Evolutionary conservation across 2,329 filamentous ascomycete species (phyloP).

Genomic region (Fusarium nodosum): DNA sequence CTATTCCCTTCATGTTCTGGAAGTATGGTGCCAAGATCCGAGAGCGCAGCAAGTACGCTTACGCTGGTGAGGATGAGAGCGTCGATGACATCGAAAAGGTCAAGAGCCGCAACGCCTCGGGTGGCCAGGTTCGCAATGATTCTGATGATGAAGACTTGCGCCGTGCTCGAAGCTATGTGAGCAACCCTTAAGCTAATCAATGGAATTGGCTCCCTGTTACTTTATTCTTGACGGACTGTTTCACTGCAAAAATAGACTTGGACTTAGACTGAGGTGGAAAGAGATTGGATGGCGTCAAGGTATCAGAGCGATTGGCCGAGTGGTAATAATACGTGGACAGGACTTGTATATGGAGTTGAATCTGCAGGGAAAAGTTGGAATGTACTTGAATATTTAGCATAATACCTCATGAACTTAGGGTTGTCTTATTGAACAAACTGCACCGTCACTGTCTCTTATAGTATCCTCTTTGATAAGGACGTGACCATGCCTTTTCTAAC

Average conservation of each 20-base stretch:
- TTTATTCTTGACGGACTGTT: slow-evolving; percentile 3
- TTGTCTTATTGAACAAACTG: slow-evolving; percentile 14
- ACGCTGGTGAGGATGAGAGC: slow-evolving; percentile 66
- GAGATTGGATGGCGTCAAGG: not conserved
- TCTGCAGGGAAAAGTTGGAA: slow-evolving; percentile 22
- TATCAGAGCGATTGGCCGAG: too few relatives aligned
- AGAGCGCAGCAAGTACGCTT: slow-evolving; percentile 78
- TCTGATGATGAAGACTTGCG: slow-evolving; percentile 57
- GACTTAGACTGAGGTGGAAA: slow-evolving; percentile 19
- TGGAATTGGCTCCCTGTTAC: not conserved
- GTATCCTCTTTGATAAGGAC: slow-evolving; percentile 23
- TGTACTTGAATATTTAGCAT: slow-evolving; percentile 42
- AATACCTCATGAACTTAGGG: slow-evolving; percentile 45
- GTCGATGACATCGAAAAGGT: slow-evolving; percentile 58
- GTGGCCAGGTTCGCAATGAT: slow-evolving; percentile 51
- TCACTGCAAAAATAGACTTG: slow-evolving; percentile 16
- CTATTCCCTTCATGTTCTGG: slow-evolving; percentile 87
- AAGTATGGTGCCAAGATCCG: slow-evolving; percentile 80
- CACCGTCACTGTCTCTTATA: slow-evolving; percentile 12
- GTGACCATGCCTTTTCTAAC: not conserved
- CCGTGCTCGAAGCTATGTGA: slow-evolving; percentile 62
- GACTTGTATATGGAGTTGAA: slow-evolving; percentile 23
- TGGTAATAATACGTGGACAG: slow-evolving; percentile 34
- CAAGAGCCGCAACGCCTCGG: slow-evolving; percentile 38
- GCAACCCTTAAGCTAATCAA: slow-evolving; percentile 56